phyloP scores from a whole-genome alignment of 2,329 filamentous ascomycete species.

The Juglanconis sp. region DNA sequence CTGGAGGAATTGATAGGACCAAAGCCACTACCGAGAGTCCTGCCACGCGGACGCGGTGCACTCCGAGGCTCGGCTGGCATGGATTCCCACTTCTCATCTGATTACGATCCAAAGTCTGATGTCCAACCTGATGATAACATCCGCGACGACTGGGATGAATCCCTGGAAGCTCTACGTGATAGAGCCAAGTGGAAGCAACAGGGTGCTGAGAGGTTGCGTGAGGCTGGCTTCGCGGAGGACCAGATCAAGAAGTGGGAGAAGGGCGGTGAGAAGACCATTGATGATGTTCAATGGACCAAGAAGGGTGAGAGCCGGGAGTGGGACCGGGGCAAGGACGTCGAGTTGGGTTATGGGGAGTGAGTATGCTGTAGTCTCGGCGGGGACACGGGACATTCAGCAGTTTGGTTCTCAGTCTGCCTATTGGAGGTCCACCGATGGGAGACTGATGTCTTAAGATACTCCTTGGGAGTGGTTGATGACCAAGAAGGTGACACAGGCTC shows the following conservation, averaged over 20 bases:
- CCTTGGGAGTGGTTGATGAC: not conserved
- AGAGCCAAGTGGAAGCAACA: constrained; percentile 74
- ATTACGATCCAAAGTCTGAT: constrained; percentile 58
- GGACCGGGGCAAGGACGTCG: constrained; percentile 51
- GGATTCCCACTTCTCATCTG: constrained; percentile 73
- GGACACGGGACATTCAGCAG: not conserved
- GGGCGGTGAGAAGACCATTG: constrained; percentile 55
- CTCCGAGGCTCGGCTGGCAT: constrained; percentile 63
- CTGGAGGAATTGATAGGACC: constrained; percentile 76
- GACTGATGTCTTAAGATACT: not conserved
- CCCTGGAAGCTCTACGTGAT: constrained; percentile 74
- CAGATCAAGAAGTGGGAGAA: constrained; percentile 71
- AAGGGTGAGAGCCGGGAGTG: constrained; percentile 61
- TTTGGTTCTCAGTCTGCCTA: not conserved
- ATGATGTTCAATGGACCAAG: constrained; percentile 71
- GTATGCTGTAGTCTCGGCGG: not conserved
- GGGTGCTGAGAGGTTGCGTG: constrained; percentile 71
- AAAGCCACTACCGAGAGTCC: constrained; percentile 52
- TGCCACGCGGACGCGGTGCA: constrained; percentile 68
- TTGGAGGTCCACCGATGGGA: not conserved
- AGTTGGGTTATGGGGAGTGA: constrained; percentile 11
- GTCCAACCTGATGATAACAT: constrained; percentile 46
- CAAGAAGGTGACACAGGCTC: not conserved
- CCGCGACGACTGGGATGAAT: constrained; percentile 73
- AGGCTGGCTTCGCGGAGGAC: constrained; percentile 74